Percentiles rank a stretch among this genome's conserved stretches.
phyloP scores from a whole-genome alignment of 176 grass and related monocot species.

The Otatea glauca region DNA sequence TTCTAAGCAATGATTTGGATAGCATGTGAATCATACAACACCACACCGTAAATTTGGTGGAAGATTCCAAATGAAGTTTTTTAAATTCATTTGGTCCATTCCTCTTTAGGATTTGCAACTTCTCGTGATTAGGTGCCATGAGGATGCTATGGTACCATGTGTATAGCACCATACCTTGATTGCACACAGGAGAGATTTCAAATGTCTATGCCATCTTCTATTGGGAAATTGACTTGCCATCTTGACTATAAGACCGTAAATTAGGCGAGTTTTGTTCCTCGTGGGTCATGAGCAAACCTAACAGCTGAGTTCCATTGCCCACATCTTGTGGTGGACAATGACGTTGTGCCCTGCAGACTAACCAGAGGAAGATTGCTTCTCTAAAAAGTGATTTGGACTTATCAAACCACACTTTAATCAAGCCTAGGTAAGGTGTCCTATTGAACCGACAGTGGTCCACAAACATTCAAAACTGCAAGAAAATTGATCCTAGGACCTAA shows the following conservation, averaged over 20 bases:
- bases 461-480: constrained; percentile 17
- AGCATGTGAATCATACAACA: constrained; percentile 7
- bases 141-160: background rate
- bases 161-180: background rate
- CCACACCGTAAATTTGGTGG: background rate
- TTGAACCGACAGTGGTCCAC: constrained; percentile 26
- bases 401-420: constrained; percentile 13
- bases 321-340: constrained; percentile 32
- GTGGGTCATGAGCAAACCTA: constrained; percentile 17
- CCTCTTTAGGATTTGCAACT: background rate
- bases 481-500: background rate
- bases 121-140: background rate
- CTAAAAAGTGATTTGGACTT: constrained; percentile 17
- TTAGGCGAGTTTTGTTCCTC: constrained; percentile 23
- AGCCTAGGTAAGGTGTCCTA: constrained; percentile 8
- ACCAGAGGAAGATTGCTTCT: constrained; percentile 34
- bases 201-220: too few species aligned
- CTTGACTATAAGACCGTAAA: constrained; percentile 25
- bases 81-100: background rate
- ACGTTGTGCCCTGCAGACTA: constrained; percentile 16
- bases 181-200: too few species aligned
- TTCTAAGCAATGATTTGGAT: background rate
- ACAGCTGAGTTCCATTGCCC: constrained; percentile 23
- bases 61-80: background rate
- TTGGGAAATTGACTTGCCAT: constrained; percentile 24